phyloP scores from a whole-genome alignment of 495 filamentous ascomycete species.

The Neurospora sublineolata region DNA sequence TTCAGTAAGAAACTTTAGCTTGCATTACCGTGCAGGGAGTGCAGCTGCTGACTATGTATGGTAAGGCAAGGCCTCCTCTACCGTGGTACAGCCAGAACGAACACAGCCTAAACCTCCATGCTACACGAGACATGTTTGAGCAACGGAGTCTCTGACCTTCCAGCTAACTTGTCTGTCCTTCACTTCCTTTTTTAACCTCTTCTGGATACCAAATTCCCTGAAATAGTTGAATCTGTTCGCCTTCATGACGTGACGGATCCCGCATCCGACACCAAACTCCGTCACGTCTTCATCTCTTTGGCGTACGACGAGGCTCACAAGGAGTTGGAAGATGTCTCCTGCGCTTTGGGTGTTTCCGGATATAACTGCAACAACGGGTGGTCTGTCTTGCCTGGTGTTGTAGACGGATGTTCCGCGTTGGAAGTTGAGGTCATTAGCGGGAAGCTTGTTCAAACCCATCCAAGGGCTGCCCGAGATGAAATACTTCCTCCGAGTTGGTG shows the following conservation, averaged over 20 bases:
- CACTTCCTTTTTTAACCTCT: not conserved
- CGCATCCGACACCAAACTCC: not conserved
- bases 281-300: not conserved
- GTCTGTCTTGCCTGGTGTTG: not conserved
- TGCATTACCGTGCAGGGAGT: too few relatives aligned
- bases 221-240: not conserved
- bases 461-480: not conserved
- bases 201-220: not conserved
- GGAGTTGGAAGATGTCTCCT: not conserved
- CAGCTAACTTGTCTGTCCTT: not conserved
- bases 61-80: not conserved
- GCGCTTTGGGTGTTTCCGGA: not conserved
- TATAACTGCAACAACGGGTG: not conserved
- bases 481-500: not conserved
- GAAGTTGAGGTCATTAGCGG: not conserved
- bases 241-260: not conserved
- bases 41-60: slow-evolving; percentile 6
- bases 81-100: not conserved
- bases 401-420: not conserved
- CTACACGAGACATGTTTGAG: not conserved
- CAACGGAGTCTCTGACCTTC: not conserved
- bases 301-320: not conserved
- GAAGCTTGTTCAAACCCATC: not conserved
- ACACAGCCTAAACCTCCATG: not conserved
- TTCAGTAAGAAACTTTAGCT: too few relatives aligned